Conservation (phyloP, 2,329 filamentous ascomycete species). For the Fusarium sp. region DNA sequence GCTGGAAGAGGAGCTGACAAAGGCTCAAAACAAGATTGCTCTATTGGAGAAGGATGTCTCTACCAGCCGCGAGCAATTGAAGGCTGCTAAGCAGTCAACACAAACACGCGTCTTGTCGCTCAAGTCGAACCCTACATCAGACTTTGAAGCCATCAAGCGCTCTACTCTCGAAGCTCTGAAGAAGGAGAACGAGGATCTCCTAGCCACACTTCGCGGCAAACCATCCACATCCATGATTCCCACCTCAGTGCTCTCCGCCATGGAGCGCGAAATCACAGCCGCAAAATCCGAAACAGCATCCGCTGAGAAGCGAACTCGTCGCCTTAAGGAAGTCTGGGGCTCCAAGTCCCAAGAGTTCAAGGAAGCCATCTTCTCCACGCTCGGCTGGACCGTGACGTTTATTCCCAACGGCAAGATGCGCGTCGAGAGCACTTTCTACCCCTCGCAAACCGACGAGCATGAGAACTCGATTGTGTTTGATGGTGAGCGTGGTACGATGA, state of each 20-base stretch:
- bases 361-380: slow-evolving; percentile 88
- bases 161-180: slow-evolving; percentile 80
- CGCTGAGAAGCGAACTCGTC: slow-evolving; percentile 83
- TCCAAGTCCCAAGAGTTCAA: slow-evolving; percentile 94
- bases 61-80: slow-evolving; percentile 78
- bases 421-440: slow-evolving; percentile 86
- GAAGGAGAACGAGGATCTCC: slow-evolving; percentile 85
- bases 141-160: slow-evolving; percentile 85
- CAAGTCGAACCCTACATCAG: slow-evolving; percentile 90
- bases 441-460: slow-evolving; percentile 74
- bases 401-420: slow-evolving; percentile 97
- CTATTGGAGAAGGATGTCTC: slow-evolving; percentile 81
- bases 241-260: slow-evolving; percentile 77
- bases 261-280: slow-evolving; percentile 79
- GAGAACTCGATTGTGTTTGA: slow-evolving; percentile 86
- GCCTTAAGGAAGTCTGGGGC: slow-evolving; percentile 92
- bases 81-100: slow-evolving; percentile 71
- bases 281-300: slow-evolving; percentile 75
- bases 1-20: slow-evolving; percentile 80
- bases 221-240: slow-evolving; percentile 75
- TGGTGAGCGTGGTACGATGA: slow-evolving; percentile 96
- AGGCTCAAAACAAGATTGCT: slow-evolving; percentile 75
- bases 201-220: slow-evolving; percentile 72
- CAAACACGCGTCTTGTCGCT: slow-evolving; percentile 87
- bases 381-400: slow-evolving; percentile 96